Conservation (phyloP, 257 asterid genomes). For the Lavandula angustifolia region DNA sequence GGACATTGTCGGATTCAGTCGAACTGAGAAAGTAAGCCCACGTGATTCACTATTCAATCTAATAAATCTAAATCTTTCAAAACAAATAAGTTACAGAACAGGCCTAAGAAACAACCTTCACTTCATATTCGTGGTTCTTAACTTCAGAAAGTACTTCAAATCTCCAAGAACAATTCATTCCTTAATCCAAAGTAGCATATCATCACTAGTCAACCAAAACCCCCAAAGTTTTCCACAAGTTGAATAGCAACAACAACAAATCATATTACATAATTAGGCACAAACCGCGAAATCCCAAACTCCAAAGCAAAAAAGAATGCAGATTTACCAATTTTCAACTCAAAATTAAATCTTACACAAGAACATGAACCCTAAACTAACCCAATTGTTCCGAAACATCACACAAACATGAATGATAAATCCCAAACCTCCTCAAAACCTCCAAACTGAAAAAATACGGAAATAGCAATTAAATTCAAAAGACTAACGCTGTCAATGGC, state of each 20-base stretch:
- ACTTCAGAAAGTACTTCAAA: slow-evolving; percentile 5
- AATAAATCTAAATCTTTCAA: not conserved
- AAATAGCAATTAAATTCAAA: slow-evolving; percentile 18
- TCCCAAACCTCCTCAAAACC: not conserved
- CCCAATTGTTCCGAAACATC: not conserved
- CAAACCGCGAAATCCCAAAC: not conserved
- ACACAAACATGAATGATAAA: not conserved
- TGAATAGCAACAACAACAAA: not conserved
- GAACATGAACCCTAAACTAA: not conserved
- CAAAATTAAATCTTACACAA: not conserved
- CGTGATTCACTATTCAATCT: not conserved
- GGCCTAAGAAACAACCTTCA: slow-evolving; percentile 1
- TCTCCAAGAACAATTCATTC: not conserved
- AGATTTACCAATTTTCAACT: not conserved
- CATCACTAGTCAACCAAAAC: slow-evolving; percentile 5
- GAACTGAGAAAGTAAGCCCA: not conserved
- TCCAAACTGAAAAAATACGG: not conserved
- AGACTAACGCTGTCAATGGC: slow-evolving; percentile 59
- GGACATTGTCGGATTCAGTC: not conserved
- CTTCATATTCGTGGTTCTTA: not conserved
- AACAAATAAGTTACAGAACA: not conserved
- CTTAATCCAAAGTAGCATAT: slow-evolving; percentile 7
- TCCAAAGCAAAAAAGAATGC: not conserved
- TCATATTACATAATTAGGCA: not conserved
- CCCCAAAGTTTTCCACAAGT: not conserved